Evolutionary conservation across 2,329 filamentous ascomycete genomes (phyloP).

Genomic region (Drechslera avenae): DNA sequence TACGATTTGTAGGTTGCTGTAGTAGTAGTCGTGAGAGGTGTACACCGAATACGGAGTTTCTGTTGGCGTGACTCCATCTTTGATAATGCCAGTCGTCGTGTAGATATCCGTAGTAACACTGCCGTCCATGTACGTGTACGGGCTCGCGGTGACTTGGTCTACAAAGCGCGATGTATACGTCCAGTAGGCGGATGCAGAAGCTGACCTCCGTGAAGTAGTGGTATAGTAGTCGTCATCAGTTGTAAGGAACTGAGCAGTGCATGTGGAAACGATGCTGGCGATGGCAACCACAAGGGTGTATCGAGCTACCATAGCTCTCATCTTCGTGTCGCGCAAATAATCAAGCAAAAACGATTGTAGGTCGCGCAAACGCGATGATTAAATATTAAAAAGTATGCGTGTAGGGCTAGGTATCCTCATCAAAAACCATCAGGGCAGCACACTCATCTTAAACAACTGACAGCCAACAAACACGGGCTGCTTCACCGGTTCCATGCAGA

Average conservation of each 20-base stretch:
- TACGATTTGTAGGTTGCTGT: slow-evolving; percentile 22
- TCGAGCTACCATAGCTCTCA: slow-evolving; percentile 20
- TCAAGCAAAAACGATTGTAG: slow-evolving; percentile 4
- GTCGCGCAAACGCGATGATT: slow-evolving; percentile 15
- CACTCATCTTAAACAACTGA: slow-evolving; percentile 30
- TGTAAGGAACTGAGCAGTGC: slow-evolving; percentile 13
- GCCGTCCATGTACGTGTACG: slow-evolving; percentile 21
- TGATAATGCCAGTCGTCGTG: slow-evolving; percentile 25
- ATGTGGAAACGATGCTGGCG: slow-evolving; percentile 15
- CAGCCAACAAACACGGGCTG: slow-evolving; percentile 17
- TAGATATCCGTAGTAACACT: slow-evolving; percentile 18
- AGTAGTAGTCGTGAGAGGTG: slow-evolving; percentile 10
- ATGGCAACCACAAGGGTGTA: slow-evolving; percentile 18
- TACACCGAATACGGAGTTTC: slow-evolving; percentile 21
- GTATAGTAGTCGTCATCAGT: slow-evolving; percentile 1
- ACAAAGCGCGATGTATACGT: slow-evolving; percentile 30
- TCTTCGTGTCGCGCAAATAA: no score
- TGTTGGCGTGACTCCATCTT: slow-evolving; percentile 33
- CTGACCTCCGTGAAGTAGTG: background rate
- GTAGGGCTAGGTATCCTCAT: slow-evolving; percentile 7
- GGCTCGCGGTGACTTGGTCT: slow-evolving; percentile 17
- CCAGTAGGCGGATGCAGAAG: slow-evolving; percentile 27
- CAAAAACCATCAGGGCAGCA: slow-evolving; percentile 15
- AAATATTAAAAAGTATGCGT: slow-evolving; percentile 13
- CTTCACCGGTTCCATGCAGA: slow-evolving; percentile 27